Evolutionary conservation across 2,329 filamentous ascomycete genomes (phyloP), one percentile per base, ranked within the genome.

Genomic region (Fusarium haematococcum): DNA sequence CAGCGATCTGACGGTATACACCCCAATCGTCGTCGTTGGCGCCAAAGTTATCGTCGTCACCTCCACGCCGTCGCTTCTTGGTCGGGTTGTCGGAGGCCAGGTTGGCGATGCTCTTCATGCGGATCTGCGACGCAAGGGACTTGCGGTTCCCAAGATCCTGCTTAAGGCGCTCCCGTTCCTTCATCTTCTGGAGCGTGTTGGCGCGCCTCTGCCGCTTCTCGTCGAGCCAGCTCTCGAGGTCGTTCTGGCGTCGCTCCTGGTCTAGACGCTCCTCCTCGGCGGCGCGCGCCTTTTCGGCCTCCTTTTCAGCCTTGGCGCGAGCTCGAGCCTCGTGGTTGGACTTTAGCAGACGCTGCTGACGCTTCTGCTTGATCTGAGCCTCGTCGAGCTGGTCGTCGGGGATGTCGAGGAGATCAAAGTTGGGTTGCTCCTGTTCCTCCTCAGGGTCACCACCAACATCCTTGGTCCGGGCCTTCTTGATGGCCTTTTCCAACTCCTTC

Each of bases 21-120:
- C 95, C 95, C 97, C 97, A 99, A 82, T 99, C 97, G 67, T 97
- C 95, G 80, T 99, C 97, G 82, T 99, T 96, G 59, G 95, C 95
- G 66, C 97, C 97, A 80, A 99, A 99, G 69, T 94, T 95, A 81
- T 99, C 97, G 78, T 99, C 97, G 80, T 98, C 96, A 5, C 93
- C 94, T 9, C 95, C 95, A 20, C 95, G 91, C 16, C 95, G 88
- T 66, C 96, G 91, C 83, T 98, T 97, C 82, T 95, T 95, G 74
- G 88, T 86, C 1, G 96, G 95, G 7, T 91, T 92, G 82, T 99
- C 97, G 0, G 96, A 95, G 4, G 97, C 97, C 2, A 99, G 91
- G 80, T 98, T 98, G 69, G 97, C 97, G 68, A 99, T 95, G 60
- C 93, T 96, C 85, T 98, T 98, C 97, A 99, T 99, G 73, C 97